Evolutionary conservation across 139 green algal species (phyloP).

Genomic region (Haematococcus lacustris): DNA sequence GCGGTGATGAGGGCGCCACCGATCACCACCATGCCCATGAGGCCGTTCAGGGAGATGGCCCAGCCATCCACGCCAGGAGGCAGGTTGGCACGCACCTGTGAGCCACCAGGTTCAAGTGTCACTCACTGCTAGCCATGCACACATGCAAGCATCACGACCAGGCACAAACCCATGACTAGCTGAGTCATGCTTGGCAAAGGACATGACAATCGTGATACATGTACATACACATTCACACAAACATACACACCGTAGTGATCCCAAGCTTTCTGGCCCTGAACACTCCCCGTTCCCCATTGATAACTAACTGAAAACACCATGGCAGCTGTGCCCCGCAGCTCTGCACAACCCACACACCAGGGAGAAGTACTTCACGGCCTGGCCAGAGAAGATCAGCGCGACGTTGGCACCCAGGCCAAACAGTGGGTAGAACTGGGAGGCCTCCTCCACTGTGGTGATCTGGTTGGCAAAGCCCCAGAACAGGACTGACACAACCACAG

Average conservation of each 20-base stretch:
- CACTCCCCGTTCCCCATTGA: no score
- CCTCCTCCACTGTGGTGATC: conserved; percentile 97
- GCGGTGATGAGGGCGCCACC: conserved; percentile 70
- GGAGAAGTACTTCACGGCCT: conserved; percentile 95
- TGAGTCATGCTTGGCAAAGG: no score
- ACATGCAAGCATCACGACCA: no score
- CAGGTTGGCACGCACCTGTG: conserved; percentile 76
- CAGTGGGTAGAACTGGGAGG: conserved; percentile 98
- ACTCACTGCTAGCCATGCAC: no score
- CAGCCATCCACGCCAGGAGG: conserved; percentile 93
- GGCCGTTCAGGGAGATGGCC: conserved; percentile 87
- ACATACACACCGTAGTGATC: no score
- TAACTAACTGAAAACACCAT: no score
- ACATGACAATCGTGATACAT: no score
- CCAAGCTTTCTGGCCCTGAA: no score
- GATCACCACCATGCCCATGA: conserved; percentile 96
- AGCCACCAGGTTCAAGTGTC: no score
- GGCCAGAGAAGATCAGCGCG: conserved; percentile 95
- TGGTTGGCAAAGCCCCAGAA: conserved; percentile 99
- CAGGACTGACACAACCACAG: conserved; percentile 96
- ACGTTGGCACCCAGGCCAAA: conserved; percentile 98
- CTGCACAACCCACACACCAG: conserved; percentile 66
- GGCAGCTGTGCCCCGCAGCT: no score
- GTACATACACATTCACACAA: no score
- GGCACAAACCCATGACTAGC: no score